Base-by-base conservation (phyloP, 306 rosid species). In the Rosa lucieae region DNA sequence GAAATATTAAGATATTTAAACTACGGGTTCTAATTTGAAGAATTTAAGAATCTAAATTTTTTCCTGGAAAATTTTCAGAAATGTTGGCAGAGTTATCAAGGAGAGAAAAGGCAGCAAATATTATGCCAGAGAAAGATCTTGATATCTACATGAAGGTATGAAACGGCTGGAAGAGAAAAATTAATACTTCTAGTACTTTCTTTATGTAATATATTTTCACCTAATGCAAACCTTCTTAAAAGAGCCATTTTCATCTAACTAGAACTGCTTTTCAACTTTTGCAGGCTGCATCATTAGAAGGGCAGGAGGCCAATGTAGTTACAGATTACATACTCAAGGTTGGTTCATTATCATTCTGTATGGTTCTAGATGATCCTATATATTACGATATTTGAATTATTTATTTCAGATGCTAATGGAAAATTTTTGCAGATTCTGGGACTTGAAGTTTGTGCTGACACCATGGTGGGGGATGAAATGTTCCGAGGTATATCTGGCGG, bases 241-340 rank as follows among this genome's bases (percentile, higher is more conserved):
- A 40, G 23, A 43, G 55, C 68, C 55, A 10, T 23, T 59, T 26
- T 59, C 55, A 21, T 59, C 32, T 12, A 58, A 58, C 3, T 59
- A 52, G 18, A 55, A 74, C 26, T 43, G 70, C 71, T 32, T 76
- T 15, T 63, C 43, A 32, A 63, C 35, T 46, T 65, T 20, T 74
- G 51, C 80, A 93, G 98, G 98, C 97, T 35, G 46, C 87, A 70
- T 89, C 92, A 61, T 48, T 87, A 55, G 89, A 93, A 85, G 98
- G 93, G 51, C 94, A 93, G 76, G 88, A 91, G 76, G 86, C 88
- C 47, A 85, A 72, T 79, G 81, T 93, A 81, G 89, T 90, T 46
- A 91, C 98, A 73, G 98, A 93, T 73, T 91, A 91, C 82, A 80
- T 90, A 76, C 76, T 93, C 46, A 91, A 93, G 94, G 98, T 93